A percentile compares a stretch with the other conserved stretches of the same genome.
phyloP scores from a whole-genome alignment of 345 rosid species.

The Boechera stricta region DNA sequence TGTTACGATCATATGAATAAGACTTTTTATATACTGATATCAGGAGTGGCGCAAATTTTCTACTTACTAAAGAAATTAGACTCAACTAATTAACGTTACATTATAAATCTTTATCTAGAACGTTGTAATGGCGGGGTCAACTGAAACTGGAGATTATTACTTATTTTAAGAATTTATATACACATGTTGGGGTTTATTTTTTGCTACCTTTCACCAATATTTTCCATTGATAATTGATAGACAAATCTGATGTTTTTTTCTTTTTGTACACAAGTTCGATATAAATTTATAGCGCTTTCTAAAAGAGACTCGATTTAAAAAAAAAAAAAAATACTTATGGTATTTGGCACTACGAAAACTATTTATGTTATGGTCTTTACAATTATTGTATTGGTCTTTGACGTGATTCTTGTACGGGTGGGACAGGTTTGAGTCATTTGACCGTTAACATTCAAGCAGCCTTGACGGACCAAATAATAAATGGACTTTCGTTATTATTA shows the following conservation, averaged over 20 bases:
- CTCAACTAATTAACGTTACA: slow-evolving; percentile 11
- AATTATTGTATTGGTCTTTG: slow-evolving; percentile 30
- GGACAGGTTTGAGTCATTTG: slow-evolving; percentile 29
- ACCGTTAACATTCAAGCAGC: slow-evolving; percentile 41
- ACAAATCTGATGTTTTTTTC: background rate
- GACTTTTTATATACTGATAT: background rate
- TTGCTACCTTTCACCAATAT: background rate
- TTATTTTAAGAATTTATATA: background rate
- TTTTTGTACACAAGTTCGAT: background rate
- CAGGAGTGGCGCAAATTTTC: slow-evolving; percentile 2
- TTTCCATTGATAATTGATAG: background rate
- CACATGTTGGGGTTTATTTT: slow-evolving; percentile 5
- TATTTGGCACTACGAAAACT: background rate
- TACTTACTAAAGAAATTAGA: slow-evolving; percentile 27
- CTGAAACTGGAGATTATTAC: slow-evolving; percentile 13
- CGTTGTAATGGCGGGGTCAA: slow-evolving; percentile 7
- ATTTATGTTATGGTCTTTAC: background rate
- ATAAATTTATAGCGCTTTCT: background rate
- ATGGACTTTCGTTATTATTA: slow-evolving; percentile 31
- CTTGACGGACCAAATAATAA: slow-evolving; percentile 44
- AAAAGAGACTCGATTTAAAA: background rate
- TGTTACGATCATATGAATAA: slow-evolving; percentile 35
- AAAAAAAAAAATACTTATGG: background rate
- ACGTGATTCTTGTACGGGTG: slow-evolving; percentile 28
- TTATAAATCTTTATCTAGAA: background rate